Evolutionary conservation across 345 rosid species (phyloP), one percentile per base, ranked within the genome.

Genomic region (Aegle marmelos): DNA sequence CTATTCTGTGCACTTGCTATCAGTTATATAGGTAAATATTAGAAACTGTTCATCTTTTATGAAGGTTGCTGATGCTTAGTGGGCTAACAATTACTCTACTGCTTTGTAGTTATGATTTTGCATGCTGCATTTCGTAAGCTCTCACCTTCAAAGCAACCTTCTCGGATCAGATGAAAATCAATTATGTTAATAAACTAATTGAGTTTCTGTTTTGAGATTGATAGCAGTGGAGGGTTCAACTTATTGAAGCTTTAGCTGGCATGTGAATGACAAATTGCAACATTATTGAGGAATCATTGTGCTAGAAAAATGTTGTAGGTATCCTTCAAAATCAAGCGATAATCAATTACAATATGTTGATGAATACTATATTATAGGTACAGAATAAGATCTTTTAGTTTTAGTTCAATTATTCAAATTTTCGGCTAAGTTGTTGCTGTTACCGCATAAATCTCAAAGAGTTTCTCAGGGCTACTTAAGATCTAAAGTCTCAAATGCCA

Each of bases 41-140:
- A 3, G 28, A 68, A 66, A 57, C 70, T 61, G 19, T 28, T 53
- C 60, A 3, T 63, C 37, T 28, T 68, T 21, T 77, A 61, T 25
- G 27, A 7, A 5, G 50, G 54, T 71, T 14, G 56, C 11, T 27
- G n/a, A 50, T 65, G 37, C 57, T 17, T 79, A 65, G 59, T 77
- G 50, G 31, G 11, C 75, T 62, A 61, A 63, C 60, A 57, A 54
- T 50, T 65, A 27, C 21, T 75, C 1, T 63, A 16, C 37, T 53
- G 41, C 10, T 57, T 58, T 81, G 79, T 79, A 96, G 97, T 86
- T 58, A 87, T 88, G 91, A 77, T 96, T 73, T 78, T 89, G 86
- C 99, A 96, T 78, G 94, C 97, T 28, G 89, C 95, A 34, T 90
- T 90, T 67, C 89, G 97, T 73, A 94, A 92, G 86, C 90, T 94